phyloP scores from a whole-genome alignment of 768 basidiomycete genomes.

The Boletus subcaerulescens region DNA sequence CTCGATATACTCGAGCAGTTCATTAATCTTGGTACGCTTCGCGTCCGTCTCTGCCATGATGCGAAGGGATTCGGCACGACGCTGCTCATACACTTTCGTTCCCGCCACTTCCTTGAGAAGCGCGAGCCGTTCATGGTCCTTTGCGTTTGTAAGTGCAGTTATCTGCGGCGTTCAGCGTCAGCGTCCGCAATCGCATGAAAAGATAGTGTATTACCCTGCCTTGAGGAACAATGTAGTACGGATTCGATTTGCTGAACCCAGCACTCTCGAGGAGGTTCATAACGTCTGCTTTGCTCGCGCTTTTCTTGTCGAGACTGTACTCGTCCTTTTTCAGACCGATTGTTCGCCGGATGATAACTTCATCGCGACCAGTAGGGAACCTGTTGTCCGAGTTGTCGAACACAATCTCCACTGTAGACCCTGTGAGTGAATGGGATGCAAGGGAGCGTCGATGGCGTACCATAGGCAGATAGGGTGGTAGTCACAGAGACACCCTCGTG shows the following conservation, averaged over 20 bases:
- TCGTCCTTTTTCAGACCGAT: constrained; percentile 99
- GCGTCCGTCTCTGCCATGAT: constrained; percentile 97
- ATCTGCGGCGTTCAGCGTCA: constrained; percentile 51
- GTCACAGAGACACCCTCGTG: constrained; percentile 90
- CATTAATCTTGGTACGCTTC: constrained; percentile 88
- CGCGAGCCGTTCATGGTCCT: constrained; percentile 89
- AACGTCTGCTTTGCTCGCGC: constrained; percentile 92
- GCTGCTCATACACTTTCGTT: constrained; percentile 96
- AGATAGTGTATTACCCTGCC: constrained; percentile 67
- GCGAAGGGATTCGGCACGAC: constrained; percentile 85
- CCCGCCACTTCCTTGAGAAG: constrained; percentile 98
- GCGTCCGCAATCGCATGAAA: neutral
- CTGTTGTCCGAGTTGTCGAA: constrained; percentile 95
- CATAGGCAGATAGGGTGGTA: constrained; percentile 89
- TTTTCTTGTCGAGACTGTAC: constrained; percentile 95
- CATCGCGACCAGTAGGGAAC: constrained; percentile 88
- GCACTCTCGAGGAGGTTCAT: constrained; percentile 97
- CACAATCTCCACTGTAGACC: constrained; percentile 70
- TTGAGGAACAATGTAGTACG: constrained; percentile 99
- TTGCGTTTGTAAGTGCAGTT: constrained; percentile 93
- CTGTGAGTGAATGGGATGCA: neutral
- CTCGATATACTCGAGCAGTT: constrained; percentile 88
- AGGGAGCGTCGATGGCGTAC: constrained; percentile 35
- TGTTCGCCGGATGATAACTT: constrained; percentile 85
- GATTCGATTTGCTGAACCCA: constrained; percentile 97